Base-by-base conservation (phyloP, 2,329 filamentous ascomycete genomes). In the Aspergillus sergii region DNA sequence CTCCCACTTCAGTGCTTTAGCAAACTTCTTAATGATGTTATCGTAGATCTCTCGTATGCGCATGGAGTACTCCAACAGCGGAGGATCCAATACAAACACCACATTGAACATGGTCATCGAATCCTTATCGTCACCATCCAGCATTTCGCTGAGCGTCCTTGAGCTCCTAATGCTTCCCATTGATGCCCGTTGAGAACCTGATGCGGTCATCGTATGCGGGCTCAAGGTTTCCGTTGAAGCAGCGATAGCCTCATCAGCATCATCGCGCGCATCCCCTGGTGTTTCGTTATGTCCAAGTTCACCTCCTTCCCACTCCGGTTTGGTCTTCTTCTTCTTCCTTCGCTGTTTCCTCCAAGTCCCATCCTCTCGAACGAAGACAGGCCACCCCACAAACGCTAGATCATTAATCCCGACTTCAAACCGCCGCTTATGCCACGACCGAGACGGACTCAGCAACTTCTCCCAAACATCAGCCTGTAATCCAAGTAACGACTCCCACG, bases 21-120 rank as follows among this genome's bases (percentile, higher is more conserved):
- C 94, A 71, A 97, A 89, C 78, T 96, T 96, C 77, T 94, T 95
- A 67, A 94, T 90, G 45, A 98, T 90, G 75, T 97, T 91, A 59
- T 91, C 85, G 76, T 97, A 97, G 74, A 97, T 89, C 67, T 96
- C 91, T 50, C 90, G 86, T 53, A 96, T 82, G 14, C 86, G 82
- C 72, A 82, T 84, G 61, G 91, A 91, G 68, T 91, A 89, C 73
- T 97, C 91, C 61, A 94, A 83, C 58, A 89, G 88, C 57, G 89
- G 90, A 3, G 93, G 91, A 68, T 92, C 91, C 67, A 97, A 82
- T 57, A 97, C 91, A 76, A 98, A 98, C 28, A 98, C 93, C 12
- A 97, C 86, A 76, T 97, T 96, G 80, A 99, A 99, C 94, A 98
- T 98, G 66, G 90, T 93, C 91, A 98, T 94, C 54, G 87, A 87